A percentile compares a stretch with the other conserved stretches of the same genome.
Conservation (phyloP, 257 asterid species). For the Nicotiana tomentosiformis region DNA sequence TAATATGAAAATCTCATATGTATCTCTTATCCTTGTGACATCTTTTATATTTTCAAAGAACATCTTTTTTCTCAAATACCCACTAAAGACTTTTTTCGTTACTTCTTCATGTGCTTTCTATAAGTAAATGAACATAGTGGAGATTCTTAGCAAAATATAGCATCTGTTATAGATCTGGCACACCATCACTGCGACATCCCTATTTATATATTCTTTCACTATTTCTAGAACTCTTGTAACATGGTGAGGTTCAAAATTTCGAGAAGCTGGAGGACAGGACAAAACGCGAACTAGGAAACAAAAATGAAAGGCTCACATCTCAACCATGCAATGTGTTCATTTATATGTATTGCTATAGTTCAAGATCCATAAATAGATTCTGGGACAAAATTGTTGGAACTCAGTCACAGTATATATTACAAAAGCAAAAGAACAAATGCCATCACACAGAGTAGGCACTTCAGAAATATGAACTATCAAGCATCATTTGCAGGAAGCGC, state of each 20-base stretch:
- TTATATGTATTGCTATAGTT: neutral
- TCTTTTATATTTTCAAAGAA: too few relatives aligned
- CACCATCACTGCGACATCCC: neutral
- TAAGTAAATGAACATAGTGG: neutral
- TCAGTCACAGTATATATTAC: neutral
- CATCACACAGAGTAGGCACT: neutral
- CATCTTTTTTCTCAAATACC: too few relatives aligned
- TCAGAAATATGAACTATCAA: conserved; percentile 12
- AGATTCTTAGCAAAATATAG: too few relatives aligned
- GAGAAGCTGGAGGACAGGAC: neutral
- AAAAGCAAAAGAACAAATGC: neutral
- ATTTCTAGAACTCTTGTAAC: neutral
- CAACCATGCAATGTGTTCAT: neutral
- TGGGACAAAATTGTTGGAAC: neutral
- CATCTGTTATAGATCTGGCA: too few relatives aligned
- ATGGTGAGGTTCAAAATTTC: neutral
- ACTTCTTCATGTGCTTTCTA: too few relatives aligned
- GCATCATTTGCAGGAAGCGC: conserved; percentile 36
- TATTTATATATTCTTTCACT: neutral
- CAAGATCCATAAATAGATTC: neutral
- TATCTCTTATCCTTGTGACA: too few relatives aligned
- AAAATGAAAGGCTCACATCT: neutral
- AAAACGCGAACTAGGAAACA: neutral
- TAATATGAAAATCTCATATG: too few relatives aligned
- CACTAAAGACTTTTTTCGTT: too few relatives aligned